Base-by-base conservation (phyloP, 306 rosid genomes). In the Luffa acutangula region DNA sequence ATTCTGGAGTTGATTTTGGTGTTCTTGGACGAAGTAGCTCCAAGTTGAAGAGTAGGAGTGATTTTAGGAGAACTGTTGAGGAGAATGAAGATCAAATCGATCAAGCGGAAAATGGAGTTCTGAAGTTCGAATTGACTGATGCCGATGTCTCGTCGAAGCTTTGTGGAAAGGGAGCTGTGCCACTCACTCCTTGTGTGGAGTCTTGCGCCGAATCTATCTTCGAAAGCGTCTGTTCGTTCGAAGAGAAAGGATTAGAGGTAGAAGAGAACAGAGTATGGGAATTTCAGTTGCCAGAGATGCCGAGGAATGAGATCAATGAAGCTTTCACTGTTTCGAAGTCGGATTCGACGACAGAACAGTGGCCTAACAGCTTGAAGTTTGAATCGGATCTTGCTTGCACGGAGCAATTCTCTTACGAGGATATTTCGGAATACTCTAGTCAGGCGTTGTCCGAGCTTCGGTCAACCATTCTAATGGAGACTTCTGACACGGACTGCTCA, bases 301-400 rank as follows among this genome's bases (percentile, higher is more conserved):
- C 83, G 17, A 80, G 83, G 77, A 81, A 83, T 56, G 20, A 52
- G 59, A 79, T 80, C 7, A 79, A 81, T 37, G 86, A 76, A 66
- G 84, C 31, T 20, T 72, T 76, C 62, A 41, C 54, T 1, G 86
- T 82, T 80, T 82, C 90, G 21, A 82, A 84, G 56, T 87, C 89
- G n/a, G 89, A 90, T 62, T 88, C 90, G 76, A 85, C 85, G 2
- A 77, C 74, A 34, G 87, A 87, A 25, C 86, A 89, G 77, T 78
- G 53, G 33, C 85, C 92, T 13, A 83, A 83, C n/a, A 65, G 76
- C 77, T 79, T 80, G 11, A 81, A 66, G 48, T 59, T 59, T 33
- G 88, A 84, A 41, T 82, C 86, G 56, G 91, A 95, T 83, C 97
- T 95, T 39, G 89, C 87, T 82, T 95, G 98, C 81, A 81, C 84